Evolutionary conservation across 495 filamentous ascomycete species (phyloP).

Genomic region (Ramalina peruviana): DNA sequence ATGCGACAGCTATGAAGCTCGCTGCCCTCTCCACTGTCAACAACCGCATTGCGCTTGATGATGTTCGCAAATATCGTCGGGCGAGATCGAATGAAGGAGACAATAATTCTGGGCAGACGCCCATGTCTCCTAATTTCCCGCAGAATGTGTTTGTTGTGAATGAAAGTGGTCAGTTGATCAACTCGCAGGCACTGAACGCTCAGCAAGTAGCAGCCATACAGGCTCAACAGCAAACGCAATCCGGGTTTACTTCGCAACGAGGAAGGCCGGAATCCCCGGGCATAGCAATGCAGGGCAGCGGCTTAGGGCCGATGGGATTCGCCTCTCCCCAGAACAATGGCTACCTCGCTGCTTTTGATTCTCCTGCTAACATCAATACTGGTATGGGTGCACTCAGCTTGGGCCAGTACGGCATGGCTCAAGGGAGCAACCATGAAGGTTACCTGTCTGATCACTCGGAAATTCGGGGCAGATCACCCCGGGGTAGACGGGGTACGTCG

Average conservation of each 20-base stretch:
- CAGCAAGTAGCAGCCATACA: constrained; percentile 82
- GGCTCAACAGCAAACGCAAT: constrained; percentile 64
- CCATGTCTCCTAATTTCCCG: constrained; percentile 37
- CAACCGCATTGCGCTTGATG: constrained; percentile 92
- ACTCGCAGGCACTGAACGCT: constrained; percentile 64
- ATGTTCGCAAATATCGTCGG: constrained; percentile 85
- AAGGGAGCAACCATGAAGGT: constrained; percentile 55
- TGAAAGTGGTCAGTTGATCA: constrained; percentile 77
- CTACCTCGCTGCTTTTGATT: constrained; percentile 79
- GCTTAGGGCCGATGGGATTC: constrained; percentile 56
- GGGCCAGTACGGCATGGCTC: constrained; percentile 51
- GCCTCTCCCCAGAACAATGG: constrained; percentile 91
- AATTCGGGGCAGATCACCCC: constrained; percentile 81
- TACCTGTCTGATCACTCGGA: constrained; percentile 94
- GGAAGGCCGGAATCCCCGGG: constrained; percentile 91
- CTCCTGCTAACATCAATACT: constrained; percentile 59
- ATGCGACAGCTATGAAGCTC: constrained; percentile 97
- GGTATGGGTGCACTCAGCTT: constrained; percentile 57
- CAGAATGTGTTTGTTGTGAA: constrained; percentile 71
- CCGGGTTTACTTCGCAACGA: constrained; percentile 62
- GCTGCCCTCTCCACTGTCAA: constrained; percentile 95
- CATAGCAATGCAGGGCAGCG: constrained; percentile 60
- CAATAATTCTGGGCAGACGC: constrained; percentile 26
- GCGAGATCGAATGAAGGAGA: constrained; percentile 81
- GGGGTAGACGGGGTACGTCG: constrained; percentile 83